Percentiles rank a stretch among this genome's conserved stretches.
These are phyloP conservation scores for Mucor piriformis DNA, from an alignment of 371 early-diverging fungal genomes.

Conservation along the genomic window DNA sequence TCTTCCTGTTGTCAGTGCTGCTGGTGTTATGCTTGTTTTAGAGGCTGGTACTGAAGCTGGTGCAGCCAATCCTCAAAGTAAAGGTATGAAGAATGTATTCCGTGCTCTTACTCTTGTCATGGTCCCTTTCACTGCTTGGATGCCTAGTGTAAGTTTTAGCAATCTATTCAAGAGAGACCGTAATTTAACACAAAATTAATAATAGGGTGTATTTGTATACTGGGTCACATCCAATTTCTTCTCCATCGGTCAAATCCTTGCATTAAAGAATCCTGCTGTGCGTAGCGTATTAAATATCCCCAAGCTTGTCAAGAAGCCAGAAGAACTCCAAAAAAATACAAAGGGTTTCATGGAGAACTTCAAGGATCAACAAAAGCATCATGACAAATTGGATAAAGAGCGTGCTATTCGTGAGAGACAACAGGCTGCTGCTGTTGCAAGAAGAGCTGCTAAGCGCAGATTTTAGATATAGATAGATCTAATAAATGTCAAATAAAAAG, in stretches of 20 bases:
- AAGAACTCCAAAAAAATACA: constrained; percentile 48
- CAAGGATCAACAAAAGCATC: constrained; percentile 41
- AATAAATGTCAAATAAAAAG: no score
- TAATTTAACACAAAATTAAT: background rate
- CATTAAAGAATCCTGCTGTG: constrained; percentile 63
- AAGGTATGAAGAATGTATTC: constrained; percentile 71
- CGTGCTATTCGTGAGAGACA: constrained; percentile 54
- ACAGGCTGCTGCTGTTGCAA: constrained; percentile 50
- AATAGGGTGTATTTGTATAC: constrained; percentile 81
- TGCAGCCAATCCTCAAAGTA: constrained; percentile 47
- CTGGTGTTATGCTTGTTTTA: constrained; percentile 75
- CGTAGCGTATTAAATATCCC: constrained; percentile 64
- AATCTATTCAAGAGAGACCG: background rate
- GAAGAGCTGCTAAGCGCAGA: constrained; percentile 54
- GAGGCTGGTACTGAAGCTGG: constrained; percentile 72
- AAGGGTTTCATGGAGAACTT: constrained; percentile 55
- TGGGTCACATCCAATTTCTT: constrained; percentile 81
- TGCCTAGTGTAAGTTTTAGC: constrained; percentile 71
- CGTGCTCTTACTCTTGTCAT: constrained; percentile 65
- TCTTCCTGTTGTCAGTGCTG: constrained; percentile 77
- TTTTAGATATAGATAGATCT: constrained; percentile 28
- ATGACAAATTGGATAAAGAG: constrained; percentile 49
- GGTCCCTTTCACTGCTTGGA: constrained; percentile 69
- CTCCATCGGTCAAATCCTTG: constrained; percentile 71
- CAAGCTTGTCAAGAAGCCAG: constrained; percentile 48